phyloP scores from a whole-genome alignment of 192 early-diverging fungal species.

The Mortierella claussenii region DNA sequence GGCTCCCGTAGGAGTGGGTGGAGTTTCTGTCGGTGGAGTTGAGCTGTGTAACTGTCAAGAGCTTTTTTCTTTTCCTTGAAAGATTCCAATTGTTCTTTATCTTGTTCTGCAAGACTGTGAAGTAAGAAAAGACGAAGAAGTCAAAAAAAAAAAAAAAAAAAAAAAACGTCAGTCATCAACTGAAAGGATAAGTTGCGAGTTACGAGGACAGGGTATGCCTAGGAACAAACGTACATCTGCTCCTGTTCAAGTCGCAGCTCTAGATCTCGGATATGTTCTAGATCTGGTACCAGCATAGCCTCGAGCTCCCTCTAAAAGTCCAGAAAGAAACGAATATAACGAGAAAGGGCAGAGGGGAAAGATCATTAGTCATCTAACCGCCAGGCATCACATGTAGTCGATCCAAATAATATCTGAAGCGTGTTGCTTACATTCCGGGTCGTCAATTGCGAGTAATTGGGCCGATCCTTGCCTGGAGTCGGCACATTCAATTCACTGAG shows the following conservation, averaged over 20 bases:
- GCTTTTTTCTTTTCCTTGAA: conserved; percentile 28
- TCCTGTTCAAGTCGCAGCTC: conserved; percentile 49
- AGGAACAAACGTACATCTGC: conserved; percentile 22
- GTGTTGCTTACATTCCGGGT: conserved; percentile 20
- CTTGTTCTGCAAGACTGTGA: conserved; percentile 23
- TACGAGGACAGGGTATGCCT: no score
- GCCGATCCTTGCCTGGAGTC: conserved; percentile 1
- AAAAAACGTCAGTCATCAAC: neutral
- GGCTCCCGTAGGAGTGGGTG: conserved; percentile 15
- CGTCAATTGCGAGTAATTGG: conserved; percentile 22
- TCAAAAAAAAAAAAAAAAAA: neutral
- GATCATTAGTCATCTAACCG: neutral
- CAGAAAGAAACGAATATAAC: neutral
- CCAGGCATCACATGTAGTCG: neutral
- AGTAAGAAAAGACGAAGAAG: neutral
- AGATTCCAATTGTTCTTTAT: conserved; percentile 18
- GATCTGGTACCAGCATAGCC: conserved; percentile 42
- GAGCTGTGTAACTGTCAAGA: conserved; percentile 11
- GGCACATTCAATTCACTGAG: conserved; percentile 46
- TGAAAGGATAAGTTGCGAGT: no score
- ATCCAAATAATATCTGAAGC: neutral
- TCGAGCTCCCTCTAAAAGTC: conserved; percentile 28
- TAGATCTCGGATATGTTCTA: conserved; percentile 45
- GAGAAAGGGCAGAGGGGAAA: neutral
- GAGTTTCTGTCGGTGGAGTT: conserved; percentile 27